Conservation (phyloP, 2,329 filamentous ascomycete genomes). For the Alternaria ventricosa region DNA sequence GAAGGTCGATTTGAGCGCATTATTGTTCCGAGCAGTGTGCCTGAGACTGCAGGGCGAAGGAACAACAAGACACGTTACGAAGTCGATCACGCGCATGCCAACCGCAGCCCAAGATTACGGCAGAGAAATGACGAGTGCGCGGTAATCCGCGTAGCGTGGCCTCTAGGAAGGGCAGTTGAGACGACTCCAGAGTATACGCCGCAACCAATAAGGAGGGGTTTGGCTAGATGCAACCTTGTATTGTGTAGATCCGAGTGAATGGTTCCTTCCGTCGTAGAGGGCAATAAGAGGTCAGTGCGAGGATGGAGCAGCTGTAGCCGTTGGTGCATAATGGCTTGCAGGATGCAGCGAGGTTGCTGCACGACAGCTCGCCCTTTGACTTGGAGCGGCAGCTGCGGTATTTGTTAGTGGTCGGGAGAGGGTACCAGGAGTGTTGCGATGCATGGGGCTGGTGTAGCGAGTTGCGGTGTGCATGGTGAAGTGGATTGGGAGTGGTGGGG, state of each 20-base stretch:
- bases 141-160: background rate
- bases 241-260: slow-evolving; percentile 5
- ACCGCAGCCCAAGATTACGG: background rate
- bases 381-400: slow-evolving; percentile 7
- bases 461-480: slow-evolving; percentile 27
- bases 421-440: background rate
- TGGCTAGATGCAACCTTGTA: background rate
- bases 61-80: background rate
- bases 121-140: background rate
- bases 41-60: background rate
- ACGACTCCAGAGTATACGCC: background rate
- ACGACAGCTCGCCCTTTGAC: slow-evolving; percentile 2
- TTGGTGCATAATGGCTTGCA: slow-evolving; percentile 11
- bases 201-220: background rate
- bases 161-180: background rate
- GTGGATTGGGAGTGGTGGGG: slow-evolving; percentile 12
- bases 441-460: slow-evolving; percentile 10
- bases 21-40: slow-evolving; percentile 1
- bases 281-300: slow-evolving; percentile 15
- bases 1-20: slow-evolving; percentile 1
- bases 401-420: slow-evolving; percentile 12
- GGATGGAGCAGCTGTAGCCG: slow-evolving; percentile 13
- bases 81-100: background rate
- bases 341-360: background rate
- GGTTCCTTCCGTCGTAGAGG: slow-evolving; percentile 13